Evolutionary conservation across 441 rosid species (phyloP).

Genomic region (Raphanus hybrid): DNA sequence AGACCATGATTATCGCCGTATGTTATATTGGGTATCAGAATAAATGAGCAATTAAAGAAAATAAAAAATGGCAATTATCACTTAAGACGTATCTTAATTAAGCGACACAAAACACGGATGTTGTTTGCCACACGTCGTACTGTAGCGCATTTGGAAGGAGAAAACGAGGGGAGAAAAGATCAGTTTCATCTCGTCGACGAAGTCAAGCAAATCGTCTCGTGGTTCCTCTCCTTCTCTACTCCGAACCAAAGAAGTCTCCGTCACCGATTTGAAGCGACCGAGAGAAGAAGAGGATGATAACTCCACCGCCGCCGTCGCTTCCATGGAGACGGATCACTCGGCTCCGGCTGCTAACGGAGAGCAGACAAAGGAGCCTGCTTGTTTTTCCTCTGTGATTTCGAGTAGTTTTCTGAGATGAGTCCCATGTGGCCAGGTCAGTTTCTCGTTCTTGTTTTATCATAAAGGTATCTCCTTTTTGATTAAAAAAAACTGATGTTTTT

Average conservation of each 20-base stretch:
- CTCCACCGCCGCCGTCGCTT: no score
- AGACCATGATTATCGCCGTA: no score
- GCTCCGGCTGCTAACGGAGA: slow-evolving; percentile 30
- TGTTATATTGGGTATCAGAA: no score
- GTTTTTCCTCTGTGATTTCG: slow-evolving; percentile 81
- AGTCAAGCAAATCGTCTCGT: neutral
- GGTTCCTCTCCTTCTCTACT: neutral
- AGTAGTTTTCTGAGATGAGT: slow-evolving; percentile 99
- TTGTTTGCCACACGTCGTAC: neutral
- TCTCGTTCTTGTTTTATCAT: neutral
- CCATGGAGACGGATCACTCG: slow-evolving; percentile 4
- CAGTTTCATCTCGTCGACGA: neutral
- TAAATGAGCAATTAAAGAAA: neutral
- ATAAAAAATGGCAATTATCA: neutral
- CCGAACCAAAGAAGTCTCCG: slow-evolving; percentile 26
- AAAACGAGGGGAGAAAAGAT: neutral
- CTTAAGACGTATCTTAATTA: neutral
- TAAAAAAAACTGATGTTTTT: neutral
- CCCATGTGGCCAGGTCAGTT: slow-evolving; percentile 94
- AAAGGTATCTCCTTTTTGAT: no score
- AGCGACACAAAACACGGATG: neutral
- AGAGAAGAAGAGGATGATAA: slow-evolving; percentile 55
- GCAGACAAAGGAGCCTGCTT: slow-evolving; percentile 43
- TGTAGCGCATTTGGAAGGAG: neutral
- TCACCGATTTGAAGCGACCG: slow-evolving; percentile 71